Base-by-base conservation (phyloP, 75 land plant species). In the Larix kaempferi region DNA sequence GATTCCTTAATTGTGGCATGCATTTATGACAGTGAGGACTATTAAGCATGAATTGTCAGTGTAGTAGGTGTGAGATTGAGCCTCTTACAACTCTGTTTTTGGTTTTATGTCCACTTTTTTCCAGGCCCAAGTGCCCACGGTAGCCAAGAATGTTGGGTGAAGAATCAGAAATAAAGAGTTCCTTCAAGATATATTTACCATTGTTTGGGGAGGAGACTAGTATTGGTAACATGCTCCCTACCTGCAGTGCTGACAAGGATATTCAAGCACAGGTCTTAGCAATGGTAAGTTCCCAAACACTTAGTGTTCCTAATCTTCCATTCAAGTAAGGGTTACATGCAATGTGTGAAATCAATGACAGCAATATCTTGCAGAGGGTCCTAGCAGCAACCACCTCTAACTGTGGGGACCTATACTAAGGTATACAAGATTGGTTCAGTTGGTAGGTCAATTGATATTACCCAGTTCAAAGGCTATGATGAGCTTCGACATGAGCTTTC, bases 21-120 rank as follows among this genome's bases (percentile, higher is more conserved):
- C n/a, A n/a, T n/a, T n/a, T n/a, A n/a, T n/a, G n/a, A n/a, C n/a
- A n/a, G n/a, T n/a, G n/a, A n/a, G n/a, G n/a, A n/a, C n/a, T n/a
- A n/a, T n/a, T n/a, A n/a, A n/a, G n/a, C n/a, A n/a, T n/a, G n/a
- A n/a, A n/a, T n/a, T n/a, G n/a, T n/a, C n/a, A n/a, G n/a, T n/a
- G n/a, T n/a, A n/a, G n/a, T n/a, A n/a, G n/a, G n/a, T 98, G 99
- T 98, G 99, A 98, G 62, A 89, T 98, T 79, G 99, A 98, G 76
- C 99, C 99, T n/a, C n/a, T n/a, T n/a, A n/a, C n/a, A n/a, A n/a
- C n/a, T n/a, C n/a, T n/a, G 52, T 95, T 94, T 80, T 97, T 91
- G 44, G 73, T 98, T 39, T 98, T 96, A 56, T 93, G 95, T 25
- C 99, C 99, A 17, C 92, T 98, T 26, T 88, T 93, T 77, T 88